A percentile compares a stretch with the other conserved stretches of the same genome.
phyloP scores from a whole-genome alignment of 768 basidiomycete species.

The Podaxis rugospora region DNA sequence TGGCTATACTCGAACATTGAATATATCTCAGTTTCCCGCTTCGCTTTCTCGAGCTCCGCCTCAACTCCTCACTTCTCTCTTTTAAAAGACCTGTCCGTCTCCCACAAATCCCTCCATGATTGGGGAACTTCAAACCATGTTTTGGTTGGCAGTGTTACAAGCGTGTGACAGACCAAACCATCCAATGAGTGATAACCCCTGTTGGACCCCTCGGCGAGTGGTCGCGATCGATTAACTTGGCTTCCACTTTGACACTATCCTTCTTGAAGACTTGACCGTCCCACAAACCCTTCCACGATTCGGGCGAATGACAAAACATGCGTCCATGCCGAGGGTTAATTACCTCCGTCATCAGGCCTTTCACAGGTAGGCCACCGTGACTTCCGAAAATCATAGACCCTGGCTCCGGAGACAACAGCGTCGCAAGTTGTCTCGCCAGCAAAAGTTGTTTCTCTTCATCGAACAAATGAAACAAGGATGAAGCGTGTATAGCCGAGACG shows the following conservation, averaged over 20 bases:
- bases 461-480: slow-evolving; percentile 35
- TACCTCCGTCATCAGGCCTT: slow-evolving; percentile 11
- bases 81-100: slow-evolving; percentile 11
- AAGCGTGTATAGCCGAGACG: slow-evolving; percentile 43
- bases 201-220: background rate
- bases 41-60: background rate
- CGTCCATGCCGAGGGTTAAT: background rate
- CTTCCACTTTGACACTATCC: slow-evolving; percentile 8
- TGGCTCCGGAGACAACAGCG: slow-evolving; percentile 27
- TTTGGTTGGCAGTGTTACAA: background rate
- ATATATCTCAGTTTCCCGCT: background rate
- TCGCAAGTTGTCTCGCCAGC: slow-evolving; percentile 25
- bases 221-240: background rate
- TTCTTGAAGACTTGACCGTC: slow-evolving; percentile 13
- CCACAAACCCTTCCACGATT: slow-evolving; percentile 13
- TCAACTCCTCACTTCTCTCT: slow-evolving; percentile 12
- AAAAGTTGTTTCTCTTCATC: slow-evolving; percentile 25
- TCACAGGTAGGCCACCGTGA: slow-evolving; percentile 30
- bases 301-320: slow-evolving; percentile 14
- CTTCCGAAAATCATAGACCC: slow-evolving; percentile 32
- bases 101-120: slow-evolving; percentile 12
- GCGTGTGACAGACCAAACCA: background rate
- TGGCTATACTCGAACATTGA: background rate
- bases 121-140: slow-evolving; percentile 1
- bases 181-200: background rate